Evolutionary conservation across 805 yeast genomes (phyloP).

Genomic region (Metschnikowia bowlesiae): DNA sequence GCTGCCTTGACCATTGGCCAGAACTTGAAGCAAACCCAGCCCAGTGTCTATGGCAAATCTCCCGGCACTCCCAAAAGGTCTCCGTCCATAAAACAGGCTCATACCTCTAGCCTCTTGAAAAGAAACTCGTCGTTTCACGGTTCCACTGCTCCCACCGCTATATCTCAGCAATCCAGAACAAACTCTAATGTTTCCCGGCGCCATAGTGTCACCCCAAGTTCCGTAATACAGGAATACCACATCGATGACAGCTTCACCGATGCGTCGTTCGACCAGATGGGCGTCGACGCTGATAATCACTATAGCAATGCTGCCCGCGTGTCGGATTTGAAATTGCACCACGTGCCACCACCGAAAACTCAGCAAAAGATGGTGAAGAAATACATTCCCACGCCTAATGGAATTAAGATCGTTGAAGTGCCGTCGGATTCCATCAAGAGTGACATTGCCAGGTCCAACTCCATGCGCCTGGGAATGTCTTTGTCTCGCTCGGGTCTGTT

Average conservation of each 20-base stretch:
- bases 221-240: constrained; percentile 10
- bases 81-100: constrained; percentile 15
- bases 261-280: constrained; percentile 28
- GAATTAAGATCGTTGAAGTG: constrained; percentile 65
- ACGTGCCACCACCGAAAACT: constrained; percentile 11
- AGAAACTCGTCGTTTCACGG: constrained; percentile 14
- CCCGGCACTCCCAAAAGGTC: constrained; percentile 8
- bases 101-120: constrained; percentile 14
- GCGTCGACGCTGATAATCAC: constrained; percentile 15
- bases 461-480: constrained; percentile 30
- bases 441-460: constrained; percentile 38
- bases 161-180: constrained; percentile 8
- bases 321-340: constrained; percentile 31
- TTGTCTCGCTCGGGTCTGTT: constrained; percentile 23
- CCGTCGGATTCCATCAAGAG: constrained; percentile 43
- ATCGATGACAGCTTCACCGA: constrained; percentile 33
- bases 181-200: constrained; percentile 8
- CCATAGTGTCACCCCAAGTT: constrained; percentile 4
- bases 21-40: constrained; percentile 20
- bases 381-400: constrained; percentile 71
- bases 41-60: constrained; percentile 11
- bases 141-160: constrained; percentile 6
- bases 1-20: constrained; percentile 44
- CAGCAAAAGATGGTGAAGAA: constrained; percentile 51
- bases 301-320: constrained; percentile 31